Evolutionary conservation across 768 basidiomycete species (phyloP).

Genomic region (Tulasnella sp.): DNA sequence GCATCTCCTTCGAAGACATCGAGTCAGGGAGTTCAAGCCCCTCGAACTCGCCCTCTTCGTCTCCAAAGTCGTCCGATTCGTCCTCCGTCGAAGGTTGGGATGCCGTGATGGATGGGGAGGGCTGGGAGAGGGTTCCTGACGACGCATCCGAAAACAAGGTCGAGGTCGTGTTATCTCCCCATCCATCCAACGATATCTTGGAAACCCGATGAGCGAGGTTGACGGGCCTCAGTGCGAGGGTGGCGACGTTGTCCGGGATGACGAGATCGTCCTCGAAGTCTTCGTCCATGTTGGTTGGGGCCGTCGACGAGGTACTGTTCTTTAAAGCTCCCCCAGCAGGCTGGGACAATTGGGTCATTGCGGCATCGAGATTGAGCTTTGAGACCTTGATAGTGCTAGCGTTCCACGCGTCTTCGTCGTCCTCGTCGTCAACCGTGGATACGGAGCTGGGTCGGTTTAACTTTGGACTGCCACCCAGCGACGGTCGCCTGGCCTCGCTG

Average conservation of each 20-base stretch:
- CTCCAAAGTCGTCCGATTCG: slow-evolving; percentile 42
- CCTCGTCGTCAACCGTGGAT: slow-evolving; percentile 35
- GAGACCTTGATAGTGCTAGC: slow-evolving; percentile 74
- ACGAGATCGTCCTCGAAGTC: slow-evolving; percentile 79
- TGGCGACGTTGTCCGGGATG: slow-evolving; percentile 67
- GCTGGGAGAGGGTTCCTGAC: slow-evolving; percentile 59
- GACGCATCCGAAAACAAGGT: slow-evolving; percentile 75
- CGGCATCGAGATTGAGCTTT: not conserved
- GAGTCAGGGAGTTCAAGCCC: slow-evolving; percentile 68
- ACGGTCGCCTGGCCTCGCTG: not conserved
- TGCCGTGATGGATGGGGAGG: slow-evolving; percentile 37
- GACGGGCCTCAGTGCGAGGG: slow-evolving; percentile 68
- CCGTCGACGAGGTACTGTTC: slow-evolving; percentile 20
- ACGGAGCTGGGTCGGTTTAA: slow-evolving; percentile 18
- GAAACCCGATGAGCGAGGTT: slow-evolving; percentile 60
- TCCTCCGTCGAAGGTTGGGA: slow-evolving; percentile 62
- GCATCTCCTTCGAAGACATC: slow-evolving; percentile 45
- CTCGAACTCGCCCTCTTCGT: slow-evolving; percentile 51
- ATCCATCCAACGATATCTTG: slow-evolving; percentile 68
- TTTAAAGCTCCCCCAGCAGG: slow-evolving; percentile 27
- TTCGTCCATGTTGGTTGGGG: slow-evolving; percentile 29
- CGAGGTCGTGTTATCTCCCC: slow-evolving; percentile 69
- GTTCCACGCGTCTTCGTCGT: slow-evolving; percentile 56
- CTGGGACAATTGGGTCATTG: slow-evolving; percentile 21
- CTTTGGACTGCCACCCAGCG: slow-evolving; percentile 40